Base-by-base conservation (phyloP, 768 basidiomycete genomes). In the Daedalea quercina region DNA sequence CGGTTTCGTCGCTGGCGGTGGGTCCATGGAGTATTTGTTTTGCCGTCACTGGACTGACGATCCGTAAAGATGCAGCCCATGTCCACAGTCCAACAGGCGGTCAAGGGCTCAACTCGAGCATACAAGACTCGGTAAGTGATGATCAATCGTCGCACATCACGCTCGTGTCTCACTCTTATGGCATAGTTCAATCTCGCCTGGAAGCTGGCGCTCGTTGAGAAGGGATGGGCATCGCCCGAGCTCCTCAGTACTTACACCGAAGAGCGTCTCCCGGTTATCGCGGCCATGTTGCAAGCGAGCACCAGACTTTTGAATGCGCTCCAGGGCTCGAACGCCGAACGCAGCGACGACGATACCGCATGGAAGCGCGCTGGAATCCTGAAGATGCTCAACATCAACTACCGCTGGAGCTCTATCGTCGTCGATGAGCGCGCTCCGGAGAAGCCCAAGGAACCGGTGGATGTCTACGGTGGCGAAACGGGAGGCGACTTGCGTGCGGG, bases 371-470 rank as follows among this genome's bases (percentile, higher is more conserved):
- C 20, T 13, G 58, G 45, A n/a, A 44, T 59, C 1, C 54, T 77
- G 4, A 56, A 63, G 15, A 74, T 76, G 63, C 71, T 80, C 33
- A 77, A 76, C 8, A 68, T 80, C 42, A 81, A 81, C 62, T 81
- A 76, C 57, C 70, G 81, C 15, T 71, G 73, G 64, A 80, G 79
- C 59, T 56, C 73, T 0, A 69, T 79, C 26, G 67, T 80, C 1
- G 22, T 53, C 12, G 52, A 53, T 24, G 52, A 46, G 37, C 52
- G 52, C 17, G 6, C 22, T 22, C 24, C 43, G 9, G 47, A 49
- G 3, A 22, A 17, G 28, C 33, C 20, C 22, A 25, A 34, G 12
- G 12, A 26, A 28, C 24, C 28, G 7, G 61, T 28, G 26, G 45
- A 50, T 22, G 55, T 54, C 15, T 65, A 66, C 46, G 49, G 17